phyloP scores from a whole-genome alignment of 192 early-diverging fungal genomes.

The Coemansia javaensis region DNA sequence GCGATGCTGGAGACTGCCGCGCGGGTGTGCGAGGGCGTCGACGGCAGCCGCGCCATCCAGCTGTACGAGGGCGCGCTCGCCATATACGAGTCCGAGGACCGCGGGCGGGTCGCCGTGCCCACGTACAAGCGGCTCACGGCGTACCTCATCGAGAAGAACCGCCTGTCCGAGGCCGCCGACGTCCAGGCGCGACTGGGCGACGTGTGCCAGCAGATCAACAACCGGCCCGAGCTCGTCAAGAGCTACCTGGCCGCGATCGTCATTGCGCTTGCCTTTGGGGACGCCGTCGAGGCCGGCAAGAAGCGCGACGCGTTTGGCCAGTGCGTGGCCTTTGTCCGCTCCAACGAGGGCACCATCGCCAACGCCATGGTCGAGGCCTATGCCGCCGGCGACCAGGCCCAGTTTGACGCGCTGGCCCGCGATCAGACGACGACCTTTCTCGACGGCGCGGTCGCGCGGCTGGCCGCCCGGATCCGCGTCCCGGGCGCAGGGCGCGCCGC shows the following conservation, averaged over 20 bases:
- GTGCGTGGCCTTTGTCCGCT: slow-evolving; percentile 21
- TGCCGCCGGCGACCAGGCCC: slow-evolving; percentile 34
- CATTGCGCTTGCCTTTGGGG: slow-evolving; percentile 40
- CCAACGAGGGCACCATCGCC: slow-evolving; percentile 25
- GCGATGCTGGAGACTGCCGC: slow-evolving; percentile 46
- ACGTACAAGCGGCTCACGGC: slow-evolving; percentile 27
- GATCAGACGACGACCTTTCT: slow-evolving; percentile 25
- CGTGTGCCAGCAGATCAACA: slow-evolving; percentile 38
- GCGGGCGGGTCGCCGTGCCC: slow-evolving; percentile 31
- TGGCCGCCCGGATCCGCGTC: slow-evolving; percentile 23
- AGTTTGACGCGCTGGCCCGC: slow-evolving; percentile 8
- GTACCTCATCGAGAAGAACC: slow-evolving; percentile 25
- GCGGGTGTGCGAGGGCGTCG: slow-evolving; percentile 25
- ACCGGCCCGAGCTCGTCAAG: slow-evolving; percentile 27
- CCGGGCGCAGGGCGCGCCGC: slow-evolving; percentile 19
- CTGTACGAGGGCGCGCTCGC: slow-evolving; percentile 31
- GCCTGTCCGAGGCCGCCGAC: slow-evolving; percentile 25
- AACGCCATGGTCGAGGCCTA: slow-evolving; percentile 41
- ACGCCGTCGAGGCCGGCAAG: slow-evolving; percentile 36
- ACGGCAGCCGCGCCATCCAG: slow-evolving; percentile 24
- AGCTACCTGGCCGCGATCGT: slow-evolving; percentile 26
- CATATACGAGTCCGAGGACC: slow-evolving; percentile 46
- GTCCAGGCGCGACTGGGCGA: slow-evolving; percentile 24
- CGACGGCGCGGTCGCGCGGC: slow-evolving; percentile 28
- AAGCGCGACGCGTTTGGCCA: slow-evolving; percentile 36